A percentile compares a stretch with the other conserved stretches of the same genome.
phyloP scores from a whole-genome alignment of 2,329 filamentous ascomycete genomes.

The Botrytis squamosa region DNA sequence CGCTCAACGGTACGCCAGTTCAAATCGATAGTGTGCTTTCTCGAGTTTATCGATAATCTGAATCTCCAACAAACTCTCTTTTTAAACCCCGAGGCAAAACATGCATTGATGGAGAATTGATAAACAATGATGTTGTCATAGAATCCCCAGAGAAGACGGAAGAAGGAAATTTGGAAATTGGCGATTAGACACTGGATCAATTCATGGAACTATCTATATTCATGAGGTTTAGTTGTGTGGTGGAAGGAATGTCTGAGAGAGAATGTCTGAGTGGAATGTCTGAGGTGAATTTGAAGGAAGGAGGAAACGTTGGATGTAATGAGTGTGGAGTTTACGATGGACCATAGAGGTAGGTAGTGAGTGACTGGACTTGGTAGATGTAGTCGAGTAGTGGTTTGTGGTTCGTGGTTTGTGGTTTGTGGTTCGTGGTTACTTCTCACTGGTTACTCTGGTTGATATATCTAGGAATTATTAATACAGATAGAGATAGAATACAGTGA shows the following conservation, averaged over 20 bases:
- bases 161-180: not conserved
- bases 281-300: not conserved
- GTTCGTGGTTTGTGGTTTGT: no score
- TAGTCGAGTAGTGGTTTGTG: not conserved
- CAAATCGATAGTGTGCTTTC: conserved; percentile 2
- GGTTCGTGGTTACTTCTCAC: not conserved
- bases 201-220: not conserved
- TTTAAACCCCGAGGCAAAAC: not conserved
- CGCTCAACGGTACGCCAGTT: not conserved
- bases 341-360: not conserved
- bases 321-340: conserved; percentile 2
- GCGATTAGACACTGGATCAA: not conserved
- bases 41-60: not conserved
- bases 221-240: not conserved
- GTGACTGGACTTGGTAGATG: not conserved
- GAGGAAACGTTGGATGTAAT: not conserved
- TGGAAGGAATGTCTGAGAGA: not conserved
- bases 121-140: not conserved
- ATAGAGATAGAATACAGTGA: not conserved
- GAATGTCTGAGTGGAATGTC: not conserved
- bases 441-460: not conserved
- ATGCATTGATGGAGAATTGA: not conserved
- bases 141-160: not conserved
- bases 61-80: not conserved
- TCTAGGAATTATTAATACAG: not conserved